Percentiles rank a stretch among this genome's conserved stretches.
Evolutionary conservation across 2,329 filamentous ascomycete genomes (phyloP).

Genomic region (Phialemoniopsis sp.): DNA sequence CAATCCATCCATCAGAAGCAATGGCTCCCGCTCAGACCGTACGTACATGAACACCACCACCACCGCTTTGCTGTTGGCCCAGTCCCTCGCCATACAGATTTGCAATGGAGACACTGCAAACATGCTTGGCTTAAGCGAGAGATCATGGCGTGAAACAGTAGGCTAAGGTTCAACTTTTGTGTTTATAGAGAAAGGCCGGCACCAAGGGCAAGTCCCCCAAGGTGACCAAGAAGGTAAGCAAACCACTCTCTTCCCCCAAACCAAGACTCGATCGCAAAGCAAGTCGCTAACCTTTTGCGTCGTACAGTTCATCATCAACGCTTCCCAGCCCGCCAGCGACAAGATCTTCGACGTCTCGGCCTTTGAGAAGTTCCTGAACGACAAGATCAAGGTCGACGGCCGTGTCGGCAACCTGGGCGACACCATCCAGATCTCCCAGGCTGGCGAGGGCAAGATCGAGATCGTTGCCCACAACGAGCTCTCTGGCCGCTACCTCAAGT

Average conservation of each 20-base stretch:
- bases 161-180: slow-evolving; percentile 73
- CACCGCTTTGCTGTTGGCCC: slow-evolving; percentile 94
- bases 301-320: slow-evolving; percentile 94
- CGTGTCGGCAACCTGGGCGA: slow-evolving; percentile 98
- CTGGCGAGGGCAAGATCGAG: slow-evolving; percentile 96
- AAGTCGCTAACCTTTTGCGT: slow-evolving; percentile 7
- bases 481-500: slow-evolving; percentile 99
- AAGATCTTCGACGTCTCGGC: slow-evolving; percentile 99
- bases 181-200: slow-evolving; percentile 60
- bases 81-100: slow-evolving; percentile 31
- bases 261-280: not conserved
- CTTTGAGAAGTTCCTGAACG: slow-evolving; percentile 99
- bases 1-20: slow-evolving; percentile 37
- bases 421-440: slow-evolving; percentile 82
- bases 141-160: slow-evolving; percentile 76
- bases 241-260: slow-evolving; percentile 1
- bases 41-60: slow-evolving; percentile 59
- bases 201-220: slow-evolving; percentile 63
- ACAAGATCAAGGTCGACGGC: slow-evolving; percentile 99
- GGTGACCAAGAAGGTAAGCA: slow-evolving; percentile 77
- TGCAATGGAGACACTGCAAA: not conserved
- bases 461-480: slow-evolving; percentile 96
- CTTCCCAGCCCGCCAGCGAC: slow-evolving; percentile 94
- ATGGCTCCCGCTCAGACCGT: slow-evolving; percentile 81
- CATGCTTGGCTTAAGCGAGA: slow-evolving; percentile 17